Evolutionary conservation across 805 yeast genomes (phyloP).

Genomic region (Starmerella powellii): DNA sequence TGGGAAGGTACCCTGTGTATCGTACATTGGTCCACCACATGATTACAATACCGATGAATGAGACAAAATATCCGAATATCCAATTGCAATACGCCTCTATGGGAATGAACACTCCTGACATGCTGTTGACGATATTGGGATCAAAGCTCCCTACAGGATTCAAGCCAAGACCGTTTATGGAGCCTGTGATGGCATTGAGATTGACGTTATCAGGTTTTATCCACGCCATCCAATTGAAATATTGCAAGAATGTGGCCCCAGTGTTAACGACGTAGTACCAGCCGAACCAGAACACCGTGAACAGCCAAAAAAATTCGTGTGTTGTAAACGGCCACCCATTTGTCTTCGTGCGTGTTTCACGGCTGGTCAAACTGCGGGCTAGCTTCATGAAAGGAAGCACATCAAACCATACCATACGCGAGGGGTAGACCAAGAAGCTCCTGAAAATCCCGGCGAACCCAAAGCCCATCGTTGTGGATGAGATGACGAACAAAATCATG

Average conservation of each 20-base stretch:
- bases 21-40: slow-evolving; percentile 37
- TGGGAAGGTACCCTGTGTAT: slow-evolving; percentile 42
- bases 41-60: slow-evolving; percentile 24
- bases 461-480: slow-evolving; percentile 53
- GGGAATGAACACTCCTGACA: slow-evolving; percentile 6
- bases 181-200: slow-evolving; percentile 53
- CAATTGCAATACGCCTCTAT: slow-evolving; percentile 8
- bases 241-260: slow-evolving; percentile 46
- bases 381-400: slow-evolving; percentile 38
- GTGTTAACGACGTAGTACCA: slow-evolving; percentile 62
- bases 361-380: slow-evolving; percentile 36
- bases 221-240: slow-evolving; percentile 55
- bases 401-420: slow-evolving; percentile 43
- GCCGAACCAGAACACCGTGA: slow-evolving; percentile 34
- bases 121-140: slow-evolving; percentile 24
- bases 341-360: slow-evolving; percentile 34
- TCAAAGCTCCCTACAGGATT: slow-evolving; percentile 42
- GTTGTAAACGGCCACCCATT: slow-evolving; percentile 51
- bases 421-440: slow-evolving; percentile 44
- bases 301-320: slow-evolving; percentile 37
- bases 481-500: slow-evolving; percentile 40
- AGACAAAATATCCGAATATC: slow-evolving; percentile 32
- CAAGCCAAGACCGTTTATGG: slow-evolving; percentile 33
- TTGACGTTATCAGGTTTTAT: slow-evolving; percentile 42
- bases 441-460: slow-evolving; percentile 56